Base-by-base conservation (phyloP, 345 rosid genomes). In the Alliaria petiolata region DNA sequence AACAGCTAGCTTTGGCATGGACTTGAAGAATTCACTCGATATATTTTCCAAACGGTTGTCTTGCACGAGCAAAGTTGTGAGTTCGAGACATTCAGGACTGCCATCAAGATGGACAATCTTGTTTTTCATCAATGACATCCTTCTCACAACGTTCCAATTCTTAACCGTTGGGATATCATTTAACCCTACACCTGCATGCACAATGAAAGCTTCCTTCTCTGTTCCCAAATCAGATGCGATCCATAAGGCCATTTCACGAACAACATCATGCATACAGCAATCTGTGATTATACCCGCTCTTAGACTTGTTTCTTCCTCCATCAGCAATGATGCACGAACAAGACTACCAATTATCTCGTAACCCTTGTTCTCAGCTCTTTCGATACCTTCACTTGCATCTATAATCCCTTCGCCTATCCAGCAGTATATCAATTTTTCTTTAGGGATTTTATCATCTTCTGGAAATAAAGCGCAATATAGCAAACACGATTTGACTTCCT, bases 251-350 rank as follows among this genome's bases (percentile, higher is more conserved):
- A 83, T 72, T 46, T 85, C 88, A 25, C 84, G 70, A 4, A 83
- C 79, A 19, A 85, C 69, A 38, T 70, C 79, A 30, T 85, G 85
- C 84, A 82, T 81, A n/a, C n/a, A n/a, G n/a, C n/a, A n/a, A n/a
- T n/a, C n/a, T n/a, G n/a, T n/a, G n/a, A n/a, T n/a, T n/a, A n/a
- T n/a, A n/a, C n/a, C n/a, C n/a, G n/a, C n/a, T n/a, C n/a, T n/a
- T n/a, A n/a, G n/a, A n/a, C n/a, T n/a, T n/a, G n/a, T n/a, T n/a
- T n/a, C n/a, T n/a, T n/a, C 28, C 28, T 26, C 28, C 28, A 26
- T 26, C 28, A 26, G 4, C 4, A 26, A 26, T 26, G 28, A 26
- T 26, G 28, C 28, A 26, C 28, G 28, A 26, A 26, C 28, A 26
- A 26, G 28, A 26, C 4, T 26, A 26, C 28, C 4, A 26, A 26